These are phyloP conservation scores for Phytophthora sp. DNA, from an alignment of 352 stramenopile species.

Conservation along the genomic window DNA sequence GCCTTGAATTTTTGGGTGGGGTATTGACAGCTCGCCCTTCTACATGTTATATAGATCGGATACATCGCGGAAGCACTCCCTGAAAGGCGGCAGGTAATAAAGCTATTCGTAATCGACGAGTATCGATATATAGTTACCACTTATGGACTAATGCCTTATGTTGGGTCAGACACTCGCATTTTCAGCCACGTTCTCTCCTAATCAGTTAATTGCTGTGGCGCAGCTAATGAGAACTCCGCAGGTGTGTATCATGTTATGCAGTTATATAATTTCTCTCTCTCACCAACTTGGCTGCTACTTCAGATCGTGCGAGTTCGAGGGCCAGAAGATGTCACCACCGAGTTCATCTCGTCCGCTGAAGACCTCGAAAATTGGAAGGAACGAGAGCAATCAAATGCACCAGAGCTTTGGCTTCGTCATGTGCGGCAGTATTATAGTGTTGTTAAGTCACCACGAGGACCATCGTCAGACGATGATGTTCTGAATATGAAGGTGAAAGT, in stretches of 20 bases:
- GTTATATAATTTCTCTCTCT: background rate
- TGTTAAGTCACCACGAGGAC: conserved; percentile 24
- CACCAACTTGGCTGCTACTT: background rate
- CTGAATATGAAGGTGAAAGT: conserved; percentile 67
- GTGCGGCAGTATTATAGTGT: conserved; percentile 79
- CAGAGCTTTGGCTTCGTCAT: conserved; percentile 75
- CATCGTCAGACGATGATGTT: conserved; percentile 3
- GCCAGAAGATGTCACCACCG: conserved; percentile 62
- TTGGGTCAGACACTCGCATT: conserved; percentile 69
- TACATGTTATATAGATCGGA: conserved; percentile 53
- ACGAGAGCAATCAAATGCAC: conserved; percentile 48
- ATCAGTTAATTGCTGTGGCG: conserved; percentile 59
- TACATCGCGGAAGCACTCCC: conserved; percentile 63
- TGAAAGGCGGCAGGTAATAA: conserved; percentile 61
- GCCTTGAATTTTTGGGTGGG: background rate
- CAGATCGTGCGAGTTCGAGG: conserved; percentile 76
- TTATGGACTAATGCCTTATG: background rate
- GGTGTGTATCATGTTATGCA: conserved; percentile 26
- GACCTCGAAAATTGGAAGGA: conserved; percentile 55
- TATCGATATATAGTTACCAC: too few species aligned
- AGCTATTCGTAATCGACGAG: background rate
- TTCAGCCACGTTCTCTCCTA: conserved; percentile 79
- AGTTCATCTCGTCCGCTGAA: conserved; percentile 60
- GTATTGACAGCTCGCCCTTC: conserved; percentile 4
- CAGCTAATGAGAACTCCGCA: conserved; percentile 70